Conservation (phyloP, 1,139 yeast species). For the Geotrichum klebahnii region DNA sequence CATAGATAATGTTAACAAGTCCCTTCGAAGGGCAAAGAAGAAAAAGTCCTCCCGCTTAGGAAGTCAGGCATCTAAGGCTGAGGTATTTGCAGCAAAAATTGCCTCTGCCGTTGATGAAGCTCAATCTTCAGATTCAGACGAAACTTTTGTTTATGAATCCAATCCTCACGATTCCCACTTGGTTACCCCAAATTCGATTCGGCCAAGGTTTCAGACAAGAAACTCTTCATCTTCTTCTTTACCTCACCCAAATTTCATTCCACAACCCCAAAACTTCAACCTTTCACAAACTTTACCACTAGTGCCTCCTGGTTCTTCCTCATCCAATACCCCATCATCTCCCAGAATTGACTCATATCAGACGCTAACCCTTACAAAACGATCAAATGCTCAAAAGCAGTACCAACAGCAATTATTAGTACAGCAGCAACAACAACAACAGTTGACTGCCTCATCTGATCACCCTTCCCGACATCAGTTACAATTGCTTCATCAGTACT, state of each 20-base stretch:
- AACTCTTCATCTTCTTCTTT: slow-evolving; percentile 21
- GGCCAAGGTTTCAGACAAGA: slow-evolving; percentile 7
- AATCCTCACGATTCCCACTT: slow-evolving; percentile 36
- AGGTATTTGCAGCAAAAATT: slow-evolving; percentile 86
- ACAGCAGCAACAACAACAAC: slow-evolving; percentile 23
- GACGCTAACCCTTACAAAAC: slow-evolving; percentile 6
- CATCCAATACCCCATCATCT: no score
- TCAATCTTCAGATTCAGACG: slow-evolving; percentile 82
- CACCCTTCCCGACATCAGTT: no score
- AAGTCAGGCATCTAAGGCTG: slow-evolving; percentile 55
- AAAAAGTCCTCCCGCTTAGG: slow-evolving; percentile 5
- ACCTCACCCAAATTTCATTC: neutral
- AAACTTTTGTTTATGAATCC: slow-evolving; percentile 86
- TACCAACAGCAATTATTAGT: slow-evolving; percentile 8
- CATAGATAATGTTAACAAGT: slow-evolving; percentile 32
- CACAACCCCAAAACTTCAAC: neutral
- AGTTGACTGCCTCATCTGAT: slow-evolving; percentile 11
- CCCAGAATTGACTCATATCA: slow-evolving; percentile 11
- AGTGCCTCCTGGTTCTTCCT: no score
- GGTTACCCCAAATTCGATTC: neutral
- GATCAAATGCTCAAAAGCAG: slow-evolving; percentile 8
- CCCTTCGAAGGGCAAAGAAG: neutral
- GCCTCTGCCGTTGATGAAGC: slow-evolving; percentile 93
- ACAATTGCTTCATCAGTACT: no score
- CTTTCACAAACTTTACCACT: neutral